A percentile compares a stretch with the other conserved stretches of the same genome.
Evolutionary conservation across 2,329 filamentous ascomycete genomes (phyloP).

Genomic region (Knoxdaviesia capensis): DNA sequence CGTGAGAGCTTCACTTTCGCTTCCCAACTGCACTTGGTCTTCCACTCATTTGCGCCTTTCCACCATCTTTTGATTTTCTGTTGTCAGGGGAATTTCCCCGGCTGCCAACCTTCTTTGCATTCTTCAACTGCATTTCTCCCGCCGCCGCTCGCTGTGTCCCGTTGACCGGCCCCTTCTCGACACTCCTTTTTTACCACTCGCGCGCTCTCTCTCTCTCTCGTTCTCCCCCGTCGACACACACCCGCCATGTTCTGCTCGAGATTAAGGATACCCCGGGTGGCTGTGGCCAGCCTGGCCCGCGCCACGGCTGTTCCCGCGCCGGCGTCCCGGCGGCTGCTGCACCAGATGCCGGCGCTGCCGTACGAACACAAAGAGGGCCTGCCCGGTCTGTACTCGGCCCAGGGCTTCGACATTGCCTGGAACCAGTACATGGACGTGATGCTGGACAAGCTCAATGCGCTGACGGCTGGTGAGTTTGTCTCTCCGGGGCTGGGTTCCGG

Average conservation of each 20-base stretch:
- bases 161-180: too few relatives aligned
- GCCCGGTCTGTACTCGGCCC: constrained; percentile 47
- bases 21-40: too few relatives aligned
- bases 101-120: too few relatives aligned
- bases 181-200: too few relatives aligned
- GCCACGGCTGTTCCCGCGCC: constrained; percentile 11
- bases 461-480: constrained; percentile 44
- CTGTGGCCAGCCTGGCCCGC: constrained; percentile 10
- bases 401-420: constrained; percentile 61
- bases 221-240: constrained; percentile 3
- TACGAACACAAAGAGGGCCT: constrained; percentile 31
- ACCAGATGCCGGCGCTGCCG: constrained; percentile 24
- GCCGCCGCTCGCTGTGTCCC: too few relatives aligned
- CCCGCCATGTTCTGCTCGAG: constrained; percentile 30
- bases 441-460: constrained; percentile 54
- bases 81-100: too few relatives aligned
- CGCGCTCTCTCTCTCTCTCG: too few relatives aligned
- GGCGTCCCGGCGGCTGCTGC: constrained; percentile 17
- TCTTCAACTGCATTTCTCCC: too few relatives aligned
- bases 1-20: too few relatives aligned
- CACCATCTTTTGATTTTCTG: too few relatives aligned
- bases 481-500: not conserved
- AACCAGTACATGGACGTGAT: constrained; percentile 60
- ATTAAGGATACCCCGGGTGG: constrained; percentile 28
- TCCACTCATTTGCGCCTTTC: too few relatives aligned